Conservation (phyloP, 192 early-diverging fungal genomes). For the Endogone sp. region DNA sequence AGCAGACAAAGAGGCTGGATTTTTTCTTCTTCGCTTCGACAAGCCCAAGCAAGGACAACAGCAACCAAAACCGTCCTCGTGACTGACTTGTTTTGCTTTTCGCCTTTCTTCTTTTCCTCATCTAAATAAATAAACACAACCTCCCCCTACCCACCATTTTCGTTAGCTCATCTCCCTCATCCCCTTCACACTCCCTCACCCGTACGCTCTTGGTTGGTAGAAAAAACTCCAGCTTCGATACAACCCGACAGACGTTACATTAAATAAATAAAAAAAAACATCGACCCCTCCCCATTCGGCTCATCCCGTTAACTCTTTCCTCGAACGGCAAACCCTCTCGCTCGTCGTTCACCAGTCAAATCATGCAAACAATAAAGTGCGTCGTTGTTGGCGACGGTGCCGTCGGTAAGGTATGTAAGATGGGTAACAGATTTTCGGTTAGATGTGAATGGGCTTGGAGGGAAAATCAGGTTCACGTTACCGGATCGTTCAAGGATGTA, state of each 20-base stretch:
- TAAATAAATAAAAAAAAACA: background rate
- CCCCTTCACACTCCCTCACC: background rate
- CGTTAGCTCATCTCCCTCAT: background rate
- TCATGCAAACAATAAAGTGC: conserved; percentile 82
- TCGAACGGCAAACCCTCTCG: background rate
- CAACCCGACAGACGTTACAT: background rate
- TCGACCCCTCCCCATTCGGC: background rate
- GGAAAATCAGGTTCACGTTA: background rate
- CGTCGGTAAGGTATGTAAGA: conserved; percentile 62
- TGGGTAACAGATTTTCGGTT: too few relatives aligned
- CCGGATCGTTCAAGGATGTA: background rate
- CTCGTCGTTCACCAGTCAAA: background rate
- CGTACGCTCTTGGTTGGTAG: background rate
- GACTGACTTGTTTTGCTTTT: background rate
- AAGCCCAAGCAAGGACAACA: background rate
- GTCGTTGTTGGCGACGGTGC: conserved; percentile 78
- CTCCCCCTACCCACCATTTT: background rate
- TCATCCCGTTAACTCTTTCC: background rate
- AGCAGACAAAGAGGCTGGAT: background rate
- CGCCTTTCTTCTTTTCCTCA: background rate
- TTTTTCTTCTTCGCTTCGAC: too few relatives aligned
- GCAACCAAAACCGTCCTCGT: background rate
- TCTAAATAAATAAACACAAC: too few relatives aligned
- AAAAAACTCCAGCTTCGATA: background rate
- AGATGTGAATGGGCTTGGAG: background rate